Evolutionary conservation across 202 grass and related monocot genomes (phyloP).

Genomic region (Miscanthus sacchariflorus): DNA sequence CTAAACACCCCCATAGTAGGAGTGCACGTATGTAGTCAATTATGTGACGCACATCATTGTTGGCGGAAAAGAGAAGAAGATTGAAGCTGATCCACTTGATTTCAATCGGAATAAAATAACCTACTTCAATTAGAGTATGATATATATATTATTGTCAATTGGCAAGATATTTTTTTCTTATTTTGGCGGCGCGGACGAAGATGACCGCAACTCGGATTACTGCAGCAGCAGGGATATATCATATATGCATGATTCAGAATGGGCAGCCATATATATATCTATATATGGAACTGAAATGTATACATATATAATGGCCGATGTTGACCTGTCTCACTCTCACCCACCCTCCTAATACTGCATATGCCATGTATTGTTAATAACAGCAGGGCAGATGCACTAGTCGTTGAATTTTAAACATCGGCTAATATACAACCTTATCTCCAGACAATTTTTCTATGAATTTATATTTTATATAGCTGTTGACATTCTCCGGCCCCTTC

Average conservation of each 20-base stretch:
- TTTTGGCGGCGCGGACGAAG: not conserved
- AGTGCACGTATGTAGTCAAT: not conserved
- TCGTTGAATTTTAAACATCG: not conserved
- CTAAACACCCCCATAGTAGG: not conserved
- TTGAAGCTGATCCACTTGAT: not conserved
- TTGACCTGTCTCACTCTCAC: not conserved
- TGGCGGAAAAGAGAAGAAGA: not conserved
- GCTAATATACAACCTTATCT: slow-evolving; percentile 26
- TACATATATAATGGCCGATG: not conserved
- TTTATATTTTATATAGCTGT: not conserved
- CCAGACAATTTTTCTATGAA: not conserved
- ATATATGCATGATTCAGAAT: not conserved
- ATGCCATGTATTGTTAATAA: no score
- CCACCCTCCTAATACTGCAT: not conserved
- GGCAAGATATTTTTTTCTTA: not conserved
- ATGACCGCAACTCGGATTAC: not conserved
- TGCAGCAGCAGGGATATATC: no score
- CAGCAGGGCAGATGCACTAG: not conserved
- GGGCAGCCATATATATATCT: not conserved
- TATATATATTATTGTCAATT: not conserved
- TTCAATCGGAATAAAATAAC: not conserved
- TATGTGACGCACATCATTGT: not conserved
- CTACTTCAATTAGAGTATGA: no score
- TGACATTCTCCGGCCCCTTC: slow-evolving; percentile 13
- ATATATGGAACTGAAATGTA: no score